Evolutionary conservation across 495 filamentous ascomycete species (phyloP).

Genomic region (Hypoxylon trugodes): DNA sequence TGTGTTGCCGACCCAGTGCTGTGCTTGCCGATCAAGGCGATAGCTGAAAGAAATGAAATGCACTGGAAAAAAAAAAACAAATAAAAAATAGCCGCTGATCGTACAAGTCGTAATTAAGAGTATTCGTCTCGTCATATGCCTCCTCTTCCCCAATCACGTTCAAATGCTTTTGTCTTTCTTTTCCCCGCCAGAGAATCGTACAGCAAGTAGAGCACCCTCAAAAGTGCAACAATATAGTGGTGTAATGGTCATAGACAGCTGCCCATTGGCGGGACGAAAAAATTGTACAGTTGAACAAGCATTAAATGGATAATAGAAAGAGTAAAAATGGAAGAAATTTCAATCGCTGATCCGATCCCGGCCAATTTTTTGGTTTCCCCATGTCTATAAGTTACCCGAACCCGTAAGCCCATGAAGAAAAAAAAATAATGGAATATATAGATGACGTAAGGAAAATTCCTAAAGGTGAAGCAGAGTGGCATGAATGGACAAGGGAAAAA

Average conservation of each 20-base stretch:
- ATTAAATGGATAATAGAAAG: conserved; percentile 27
- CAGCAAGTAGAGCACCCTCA: conserved; percentile 23
- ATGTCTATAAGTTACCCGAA: conserved; percentile 36
- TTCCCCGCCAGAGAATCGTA: conserved; percentile 28
- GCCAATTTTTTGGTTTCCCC: conserved; percentile 26
- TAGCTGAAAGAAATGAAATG: conserved; percentile 7
- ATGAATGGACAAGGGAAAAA: conserved; percentile 7
- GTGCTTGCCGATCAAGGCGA: conserved; percentile 1
- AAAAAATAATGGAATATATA: conserved; percentile 1
- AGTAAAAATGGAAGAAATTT: conserved; percentile 7
- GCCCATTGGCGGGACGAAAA: conserved; percentile 13
- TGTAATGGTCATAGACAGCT: background rate
- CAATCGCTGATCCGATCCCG: conserved; percentile 38
- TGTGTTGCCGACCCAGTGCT: conserved; percentile 10
- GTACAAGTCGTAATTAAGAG: too few species aligned
- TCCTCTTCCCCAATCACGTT: conserved; percentile 18
- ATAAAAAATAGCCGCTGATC: background rate
- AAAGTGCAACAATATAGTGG: background rate
- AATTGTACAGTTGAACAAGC: conserved; percentile 30
- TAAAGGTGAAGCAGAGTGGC: background rate
- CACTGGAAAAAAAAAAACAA: conserved; percentile 18
- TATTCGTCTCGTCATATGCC: conserved; percentile 32
- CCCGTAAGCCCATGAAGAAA: conserved; percentile 5
- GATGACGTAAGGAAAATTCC: conserved; percentile 27
- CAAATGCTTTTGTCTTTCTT: conserved; percentile 7